Percentiles rank a stretch among this genome's conserved stretches.
Evolutionary conservation across 176 grass and related monocot species (phyloP).

Genomic region (Rhynchospora breviuscula): DNA sequence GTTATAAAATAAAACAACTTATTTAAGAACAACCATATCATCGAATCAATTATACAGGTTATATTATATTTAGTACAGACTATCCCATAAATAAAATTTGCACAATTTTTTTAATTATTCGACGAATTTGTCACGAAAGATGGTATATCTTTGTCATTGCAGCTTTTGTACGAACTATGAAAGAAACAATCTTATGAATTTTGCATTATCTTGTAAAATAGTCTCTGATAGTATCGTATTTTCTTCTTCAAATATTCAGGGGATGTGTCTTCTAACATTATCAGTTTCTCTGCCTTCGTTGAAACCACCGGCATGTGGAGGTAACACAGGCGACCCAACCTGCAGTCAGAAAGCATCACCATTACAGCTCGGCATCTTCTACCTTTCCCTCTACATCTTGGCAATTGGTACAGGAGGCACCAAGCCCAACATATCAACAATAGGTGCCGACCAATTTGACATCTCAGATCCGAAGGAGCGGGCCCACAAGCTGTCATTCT

Average conservation of each 20-base stretch:
- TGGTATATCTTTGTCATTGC: too few species aligned
- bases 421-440: conserved; percentile 96
- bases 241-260: conserved; percentile 25
- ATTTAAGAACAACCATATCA: too few species aligned
- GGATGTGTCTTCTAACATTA: conserved; percentile 58
- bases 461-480: conserved; percentile 54
- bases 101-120: too few species aligned
- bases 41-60: too few species aligned
- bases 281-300: conserved; percentile 68
- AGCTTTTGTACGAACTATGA: too few species aligned
- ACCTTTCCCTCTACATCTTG: conserved; percentile 66
- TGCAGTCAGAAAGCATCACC: conserved; percentile 43
- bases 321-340: conserved; percentile 31
- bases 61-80: too few species aligned
- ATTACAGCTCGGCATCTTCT: conserved; percentile 72
- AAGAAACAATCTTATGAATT: too few species aligned
- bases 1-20: too few species aligned
- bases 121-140: too few species aligned
- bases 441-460: conserved; percentile 93
- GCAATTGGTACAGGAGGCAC: conserved; percentile 81
- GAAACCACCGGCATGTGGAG: conserved; percentile 52
- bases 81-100: too few species aligned
- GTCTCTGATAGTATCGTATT: too few species aligned
- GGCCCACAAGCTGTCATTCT: conserved; percentile 84
- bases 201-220: too few species aligned